phyloP scores from a whole-genome alignment of 1,284 basidiomycete genomes.

The Irpex sp. region DNA sequence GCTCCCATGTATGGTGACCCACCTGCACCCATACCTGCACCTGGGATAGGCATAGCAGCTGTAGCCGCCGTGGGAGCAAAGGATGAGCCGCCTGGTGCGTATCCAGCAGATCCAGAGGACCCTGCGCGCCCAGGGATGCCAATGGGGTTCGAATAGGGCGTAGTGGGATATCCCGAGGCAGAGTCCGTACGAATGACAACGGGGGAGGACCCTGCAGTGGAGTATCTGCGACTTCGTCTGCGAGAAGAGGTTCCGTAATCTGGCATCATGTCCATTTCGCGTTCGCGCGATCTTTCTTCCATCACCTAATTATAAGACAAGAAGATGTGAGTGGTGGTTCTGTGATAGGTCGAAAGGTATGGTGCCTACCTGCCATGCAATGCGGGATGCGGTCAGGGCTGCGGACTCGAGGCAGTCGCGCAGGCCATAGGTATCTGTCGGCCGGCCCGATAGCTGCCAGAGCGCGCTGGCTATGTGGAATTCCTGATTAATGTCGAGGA shows the following conservation, averaged over 20 bases:
- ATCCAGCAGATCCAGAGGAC: background rate
- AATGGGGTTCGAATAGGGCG: constrained; percentile 2
- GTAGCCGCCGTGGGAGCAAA: background rate
- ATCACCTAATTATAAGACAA: background rate
- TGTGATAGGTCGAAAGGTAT: background rate
- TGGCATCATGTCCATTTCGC: background rate
- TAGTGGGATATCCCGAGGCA: background rate
- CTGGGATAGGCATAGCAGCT: background rate
- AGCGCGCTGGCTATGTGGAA: constrained; percentile 10
- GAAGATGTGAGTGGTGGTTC: background rate
- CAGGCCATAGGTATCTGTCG: constrained; percentile 13
- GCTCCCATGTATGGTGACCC: constrained; percentile 6
- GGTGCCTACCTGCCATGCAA: constrained; percentile 11
- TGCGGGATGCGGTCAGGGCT: constrained; percentile 10
- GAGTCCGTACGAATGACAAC: background rate
- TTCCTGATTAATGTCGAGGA: background rate
- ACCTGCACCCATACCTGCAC: background rate
- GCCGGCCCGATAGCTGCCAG: constrained; percentile 14
- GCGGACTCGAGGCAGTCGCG: constrained; percentile 16
- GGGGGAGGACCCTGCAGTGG: constrained; percentile 2
- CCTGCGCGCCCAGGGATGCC: constrained; percentile 4
- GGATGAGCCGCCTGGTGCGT: background rate
- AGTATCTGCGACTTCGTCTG: constrained; percentile 4
- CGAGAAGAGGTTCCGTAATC: background rate
- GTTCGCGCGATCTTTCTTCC: background rate